These are phyloP conservation scores for Trichoderma cornu-damae DNA, from an alignment of 2,329 filamentous ascomycete species.

Conservation along the genomic window DNA sequence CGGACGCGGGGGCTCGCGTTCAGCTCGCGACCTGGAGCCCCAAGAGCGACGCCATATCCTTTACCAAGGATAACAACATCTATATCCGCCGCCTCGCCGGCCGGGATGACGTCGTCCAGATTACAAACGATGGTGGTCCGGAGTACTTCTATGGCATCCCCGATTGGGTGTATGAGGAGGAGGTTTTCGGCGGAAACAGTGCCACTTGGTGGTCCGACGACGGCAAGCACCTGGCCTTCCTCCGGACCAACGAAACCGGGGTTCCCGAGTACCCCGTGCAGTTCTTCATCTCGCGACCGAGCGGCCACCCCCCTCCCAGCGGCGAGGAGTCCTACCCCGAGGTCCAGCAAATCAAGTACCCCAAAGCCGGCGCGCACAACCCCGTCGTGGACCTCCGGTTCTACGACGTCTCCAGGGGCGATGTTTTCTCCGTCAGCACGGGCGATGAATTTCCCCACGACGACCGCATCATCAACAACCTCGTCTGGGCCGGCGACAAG, in stretches of 20 bases:
- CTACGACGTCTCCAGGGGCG: conserved; percentile 72
- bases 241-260: conserved; percentile 86
- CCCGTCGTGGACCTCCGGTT: conserved; percentile 83
- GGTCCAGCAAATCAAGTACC: conserved; percentile 89
- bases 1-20: conserved; percentile 57
- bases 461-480: conserved; percentile 84
- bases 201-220: conserved; percentile 95
- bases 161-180: conserved; percentile 89
- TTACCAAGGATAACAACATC: conserved; percentile 85
- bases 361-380: conserved; percentile 91
- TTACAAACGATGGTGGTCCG: conserved; percentile 80
- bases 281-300: conserved; percentile 86
- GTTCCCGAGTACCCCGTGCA: conserved; percentile 91
- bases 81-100: conserved; percentile 61
- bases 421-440: conserved; percentile 75
- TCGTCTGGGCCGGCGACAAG: conserved; percentile 82
- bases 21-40: conserved; percentile 91
- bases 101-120: conserved; percentile 57
- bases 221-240: conserved; percentile 82
- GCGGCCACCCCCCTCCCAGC: conserved; percentile 57
- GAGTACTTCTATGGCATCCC: conserved; percentile 94
- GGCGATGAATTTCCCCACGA: conserved; percentile 72
- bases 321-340: conserved; percentile 89
- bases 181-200: conserved; percentile 63
- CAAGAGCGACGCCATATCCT: conserved; percentile 78